Conservation (phyloP, 129 eudicot genomes). For the Escallonia herrerae region DNA sequence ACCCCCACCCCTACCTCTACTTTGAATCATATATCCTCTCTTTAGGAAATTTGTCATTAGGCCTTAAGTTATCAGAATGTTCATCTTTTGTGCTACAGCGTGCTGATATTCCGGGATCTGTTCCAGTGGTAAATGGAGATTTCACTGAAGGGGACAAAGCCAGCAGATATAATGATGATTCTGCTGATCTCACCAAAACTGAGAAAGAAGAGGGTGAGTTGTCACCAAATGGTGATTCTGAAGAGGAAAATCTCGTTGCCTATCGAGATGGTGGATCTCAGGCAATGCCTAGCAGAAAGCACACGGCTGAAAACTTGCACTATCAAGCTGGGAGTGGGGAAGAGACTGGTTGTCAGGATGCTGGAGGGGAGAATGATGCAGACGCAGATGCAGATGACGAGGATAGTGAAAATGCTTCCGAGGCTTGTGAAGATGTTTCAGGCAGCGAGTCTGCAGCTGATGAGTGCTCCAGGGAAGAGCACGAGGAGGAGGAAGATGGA, state of each 20-base stretch:
- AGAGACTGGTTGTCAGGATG: conserved; percentile 8
- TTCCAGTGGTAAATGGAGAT: conserved; percentile 42
- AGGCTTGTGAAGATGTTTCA: conserved; percentile 76
- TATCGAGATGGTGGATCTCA: conserved; percentile 33
- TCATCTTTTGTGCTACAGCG: conserved; percentile 27
- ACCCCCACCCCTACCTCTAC: no score
- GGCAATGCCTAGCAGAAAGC: conserved; percentile 25
- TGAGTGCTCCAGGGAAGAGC: conserved; percentile 76
- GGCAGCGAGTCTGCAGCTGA: conserved; percentile 94
- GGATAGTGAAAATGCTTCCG: conserved; percentile 78
- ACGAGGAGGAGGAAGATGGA: conserved; percentile 62
- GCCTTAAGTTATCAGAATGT: no score
- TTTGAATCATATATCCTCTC: no score
- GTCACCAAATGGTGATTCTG: conserved; percentile 81
- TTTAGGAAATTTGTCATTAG: no score
- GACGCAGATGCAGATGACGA: conserved; percentile 83
- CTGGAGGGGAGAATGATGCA: conserved; percentile 45
- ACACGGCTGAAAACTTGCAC: not conserved
- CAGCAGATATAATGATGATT: conserved; percentile 26
- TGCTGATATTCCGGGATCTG: conserved; percentile 36
- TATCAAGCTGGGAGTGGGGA: not conserved
- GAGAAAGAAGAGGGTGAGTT: conserved; percentile 99
- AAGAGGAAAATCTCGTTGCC: conserved; percentile 45
- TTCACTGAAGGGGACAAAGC: conserved; percentile 10
- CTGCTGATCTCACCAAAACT: conserved; percentile 43